Evolutionary conservation across 148 eudicot species (phyloP).

Genomic region (Mesembryanthemum crystallinum): DNA sequence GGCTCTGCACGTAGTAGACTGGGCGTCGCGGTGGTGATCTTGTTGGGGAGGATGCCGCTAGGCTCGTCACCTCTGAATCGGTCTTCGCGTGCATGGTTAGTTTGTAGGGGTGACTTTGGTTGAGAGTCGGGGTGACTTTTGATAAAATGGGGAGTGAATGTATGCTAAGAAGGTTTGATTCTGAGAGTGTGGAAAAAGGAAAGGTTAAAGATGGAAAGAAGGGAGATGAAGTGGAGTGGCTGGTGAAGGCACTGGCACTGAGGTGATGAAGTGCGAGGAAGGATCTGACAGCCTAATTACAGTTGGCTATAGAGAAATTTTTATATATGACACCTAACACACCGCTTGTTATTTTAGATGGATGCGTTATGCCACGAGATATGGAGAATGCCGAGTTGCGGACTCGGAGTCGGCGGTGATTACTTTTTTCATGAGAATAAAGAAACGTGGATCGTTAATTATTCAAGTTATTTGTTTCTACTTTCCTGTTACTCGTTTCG

Average conservation of each 20-base stretch:
- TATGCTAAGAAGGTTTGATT: background rate
- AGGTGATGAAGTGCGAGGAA: background rate
- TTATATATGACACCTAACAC: no score
- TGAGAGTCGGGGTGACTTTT: background rate
- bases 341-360: no score
- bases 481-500: no score
- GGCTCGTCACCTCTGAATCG: conserved; percentile 80
- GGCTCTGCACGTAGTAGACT: conserved; percentile 81
- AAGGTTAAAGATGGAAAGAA: background rate
- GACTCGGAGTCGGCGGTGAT: no score
- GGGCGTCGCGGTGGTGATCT: conserved; percentile 54
- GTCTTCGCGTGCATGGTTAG: conserved; percentile 64
- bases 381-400: no score
- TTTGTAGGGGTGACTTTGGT: background rate
- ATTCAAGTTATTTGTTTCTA: no score
- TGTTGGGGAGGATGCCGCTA: conserved; percentile 71
- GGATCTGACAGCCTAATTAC: conserved; percentile 22
- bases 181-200: no score
- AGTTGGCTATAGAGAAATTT: conserved; percentile 12
- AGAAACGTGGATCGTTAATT: no score
- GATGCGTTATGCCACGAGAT: no score
- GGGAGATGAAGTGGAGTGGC: background rate
- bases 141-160: background rate
- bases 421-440: no score
- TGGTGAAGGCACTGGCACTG: background rate